Conservation (phyloP, 2,329 filamentous ascomycete genomes). For the Botryosphaeria dothidea region DNA sequence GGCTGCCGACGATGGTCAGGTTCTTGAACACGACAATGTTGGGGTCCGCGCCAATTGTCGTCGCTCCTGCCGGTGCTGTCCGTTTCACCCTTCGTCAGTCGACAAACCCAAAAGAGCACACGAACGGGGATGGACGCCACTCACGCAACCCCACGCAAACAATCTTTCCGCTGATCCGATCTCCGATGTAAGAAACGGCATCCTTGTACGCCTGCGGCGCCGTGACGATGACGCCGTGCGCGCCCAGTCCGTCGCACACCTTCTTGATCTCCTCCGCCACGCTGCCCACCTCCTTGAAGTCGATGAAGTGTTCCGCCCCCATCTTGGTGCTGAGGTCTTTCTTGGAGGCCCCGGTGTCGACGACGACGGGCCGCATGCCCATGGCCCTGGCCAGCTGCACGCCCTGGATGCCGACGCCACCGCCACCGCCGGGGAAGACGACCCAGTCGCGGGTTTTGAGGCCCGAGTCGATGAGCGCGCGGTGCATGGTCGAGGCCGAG, state of each 20-base stretch:
- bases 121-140: conserved; percentile 21
- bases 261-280: conserved; percentile 35
- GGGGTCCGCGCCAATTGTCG: conserved; percentile 37
- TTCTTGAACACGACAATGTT: conserved; percentile 37
- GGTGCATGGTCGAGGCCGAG: conserved; percentile 56
- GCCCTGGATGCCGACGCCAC: conserved; percentile 60
- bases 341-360: conserved; percentile 37
- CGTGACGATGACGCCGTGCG: conserved; percentile 42
- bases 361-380: conserved; percentile 60
- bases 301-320: conserved; percentile 9
- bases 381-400: conserved; percentile 48
- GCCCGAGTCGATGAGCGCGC: conserved; percentile 54
- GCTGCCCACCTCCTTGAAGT: conserved; percentile 35
- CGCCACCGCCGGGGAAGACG: conserved; percentile 56
- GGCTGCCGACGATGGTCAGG: conserved; percentile 36
- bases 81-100: background rate
- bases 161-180: conserved; percentile 44
- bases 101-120: background rate
- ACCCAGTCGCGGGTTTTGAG: conserved; percentile 56
- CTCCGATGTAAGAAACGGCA: conserved; percentile 47
- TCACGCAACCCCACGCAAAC: conserved; percentile 53
- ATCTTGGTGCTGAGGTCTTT: background rate
- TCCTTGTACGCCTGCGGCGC: conserved; percentile 43
- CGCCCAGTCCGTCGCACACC: conserved; percentile 30
- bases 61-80: background rate